phyloP scores from a whole-genome alignment of 352 stramenopile species.

The Pythium aristosporum region DNA sequence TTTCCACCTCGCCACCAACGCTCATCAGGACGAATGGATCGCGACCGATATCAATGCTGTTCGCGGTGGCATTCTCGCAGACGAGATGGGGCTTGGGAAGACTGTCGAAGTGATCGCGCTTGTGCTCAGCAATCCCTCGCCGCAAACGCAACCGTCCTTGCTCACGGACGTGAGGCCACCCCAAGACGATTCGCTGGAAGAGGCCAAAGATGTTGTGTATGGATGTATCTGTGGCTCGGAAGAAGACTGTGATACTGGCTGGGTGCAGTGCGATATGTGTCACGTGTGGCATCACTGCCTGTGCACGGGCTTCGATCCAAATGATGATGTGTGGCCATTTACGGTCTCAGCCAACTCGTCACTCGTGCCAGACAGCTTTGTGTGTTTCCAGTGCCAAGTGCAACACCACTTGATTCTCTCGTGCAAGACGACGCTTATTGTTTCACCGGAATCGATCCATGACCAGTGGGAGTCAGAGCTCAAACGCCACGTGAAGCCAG shows the following conservation, averaged over 20 bases:
- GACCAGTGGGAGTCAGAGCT: slow-evolving; percentile 91
- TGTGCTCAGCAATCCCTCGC: slow-evolving; percentile 43
- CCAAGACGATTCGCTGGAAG: slow-evolving; percentile 2
- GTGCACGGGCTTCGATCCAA: slow-evolving; percentile 44
- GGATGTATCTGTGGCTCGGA: slow-evolving; percentile 59
- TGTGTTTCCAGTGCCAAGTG: slow-evolving; percentile 67
- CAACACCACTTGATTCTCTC: slow-evolving; percentile 36
- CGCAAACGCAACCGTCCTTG: slow-evolving; percentile 1
- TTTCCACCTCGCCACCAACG: not conserved
- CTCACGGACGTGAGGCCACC: slow-evolving; percentile 47
- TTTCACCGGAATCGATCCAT: slow-evolving; percentile 89
- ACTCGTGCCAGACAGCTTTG: slow-evolving; percentile 29
- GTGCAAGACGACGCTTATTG: slow-evolving; percentile 90
- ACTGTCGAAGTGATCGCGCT: slow-evolving; percentile 81
- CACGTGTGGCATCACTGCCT: slow-evolving; percentile 60
- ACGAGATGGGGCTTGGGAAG: slow-evolving; percentile 92
- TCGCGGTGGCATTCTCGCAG: slow-evolving; percentile 88
- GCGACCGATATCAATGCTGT: slow-evolving; percentile 15
- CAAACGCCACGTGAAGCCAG: slow-evolving; percentile 63
- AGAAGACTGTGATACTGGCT: slow-evolving; percentile 37
- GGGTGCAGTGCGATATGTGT: slow-evolving; percentile 55
- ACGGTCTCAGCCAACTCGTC: not conserved
- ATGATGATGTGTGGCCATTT: not conserved
- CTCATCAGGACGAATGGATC: not conserved
- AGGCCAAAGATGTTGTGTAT: slow-evolving; percentile 7